Evolutionary conservation across 768 basidiomycete genomes (phyloP).

Genomic region (Rhizopogon vesiculosus): DNA sequence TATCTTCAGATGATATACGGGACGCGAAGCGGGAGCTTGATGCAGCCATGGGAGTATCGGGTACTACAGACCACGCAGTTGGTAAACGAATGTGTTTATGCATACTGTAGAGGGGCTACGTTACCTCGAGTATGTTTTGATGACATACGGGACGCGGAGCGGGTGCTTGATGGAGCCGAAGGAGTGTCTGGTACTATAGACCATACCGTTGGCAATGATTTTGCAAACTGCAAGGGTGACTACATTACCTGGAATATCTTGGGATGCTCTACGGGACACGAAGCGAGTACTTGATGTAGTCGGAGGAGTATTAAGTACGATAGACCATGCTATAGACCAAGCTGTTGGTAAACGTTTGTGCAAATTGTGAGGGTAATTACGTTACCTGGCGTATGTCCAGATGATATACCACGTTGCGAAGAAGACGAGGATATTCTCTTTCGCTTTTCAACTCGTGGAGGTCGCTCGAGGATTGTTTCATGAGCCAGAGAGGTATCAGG

Average conservation of each 20-base stretch:
- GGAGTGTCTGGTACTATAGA: not conserved
- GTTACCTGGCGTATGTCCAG: not conserved
- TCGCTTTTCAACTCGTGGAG: conserved; percentile 17
- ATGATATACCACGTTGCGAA: not conserved
- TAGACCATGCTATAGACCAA: not conserved
- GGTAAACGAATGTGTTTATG: too few species aligned
- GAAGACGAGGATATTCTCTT: conserved; percentile 8
- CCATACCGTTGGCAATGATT: not conserved
- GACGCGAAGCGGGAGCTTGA: too few species aligned
- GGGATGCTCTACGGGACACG: not conserved
- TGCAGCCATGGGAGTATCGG: too few species aligned
- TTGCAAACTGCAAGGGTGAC: not conserved
- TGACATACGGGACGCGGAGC: not conserved
- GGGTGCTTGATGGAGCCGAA: not conserved
- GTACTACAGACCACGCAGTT: too few species aligned
- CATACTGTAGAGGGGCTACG: not conserved
- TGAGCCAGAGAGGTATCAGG: not conserved
- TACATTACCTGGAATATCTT: not conserved
- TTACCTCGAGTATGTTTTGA: not conserved
- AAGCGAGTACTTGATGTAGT: not conserved
- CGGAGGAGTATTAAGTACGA: not conserved
- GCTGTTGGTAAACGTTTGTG: not conserved
- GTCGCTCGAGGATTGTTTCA: not conserved
- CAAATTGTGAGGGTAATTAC: not conserved
- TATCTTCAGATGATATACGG: too few species aligned